These are phyloP conservation scores for Dendrobium catenatum DNA, from an alignment of 106 monocot species.

Conservation along the genomic window DNA sequence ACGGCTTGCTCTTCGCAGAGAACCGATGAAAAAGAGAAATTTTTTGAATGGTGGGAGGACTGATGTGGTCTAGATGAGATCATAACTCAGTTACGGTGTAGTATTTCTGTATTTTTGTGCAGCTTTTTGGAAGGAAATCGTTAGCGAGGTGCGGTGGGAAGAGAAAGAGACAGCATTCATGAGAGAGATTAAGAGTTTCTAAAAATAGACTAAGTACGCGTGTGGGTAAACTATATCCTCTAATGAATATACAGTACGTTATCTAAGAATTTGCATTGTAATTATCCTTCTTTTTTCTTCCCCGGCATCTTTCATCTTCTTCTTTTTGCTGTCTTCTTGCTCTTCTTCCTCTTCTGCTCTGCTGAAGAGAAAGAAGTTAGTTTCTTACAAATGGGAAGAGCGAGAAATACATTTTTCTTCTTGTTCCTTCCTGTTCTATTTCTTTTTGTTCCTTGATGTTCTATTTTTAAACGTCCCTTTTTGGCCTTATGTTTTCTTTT, in stretches of 20 bases:
- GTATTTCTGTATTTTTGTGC: neutral
- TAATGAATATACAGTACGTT: neutral
- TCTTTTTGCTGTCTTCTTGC: neutral
- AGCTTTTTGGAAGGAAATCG: neutral
- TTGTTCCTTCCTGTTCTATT: no score
- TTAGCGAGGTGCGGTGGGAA: neutral
- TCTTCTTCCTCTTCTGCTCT: neutral
- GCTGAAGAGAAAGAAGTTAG: neutral
- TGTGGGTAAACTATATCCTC: neutral
- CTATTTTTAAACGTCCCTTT: neutral
- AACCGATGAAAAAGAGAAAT: neutral
- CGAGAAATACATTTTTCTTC: neutral
- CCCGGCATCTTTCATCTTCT: neutral
- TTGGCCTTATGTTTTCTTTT: neutral
- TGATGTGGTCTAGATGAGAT: neutral
- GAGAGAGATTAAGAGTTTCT: neutral
- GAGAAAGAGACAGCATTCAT: neutral
- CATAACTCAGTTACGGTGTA: neutral
- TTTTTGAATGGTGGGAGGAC: neutral
- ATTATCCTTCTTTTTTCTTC: neutral
- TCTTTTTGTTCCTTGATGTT: neutral
- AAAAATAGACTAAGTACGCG: neutral
- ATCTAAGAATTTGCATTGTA: neutral
- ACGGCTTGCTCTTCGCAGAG: neutral
- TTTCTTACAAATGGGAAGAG: neutral